Evolutionary conservation across 2,329 filamentous ascomycete genomes (phyloP).

Genomic region (Fusarium nygamai): DNA sequence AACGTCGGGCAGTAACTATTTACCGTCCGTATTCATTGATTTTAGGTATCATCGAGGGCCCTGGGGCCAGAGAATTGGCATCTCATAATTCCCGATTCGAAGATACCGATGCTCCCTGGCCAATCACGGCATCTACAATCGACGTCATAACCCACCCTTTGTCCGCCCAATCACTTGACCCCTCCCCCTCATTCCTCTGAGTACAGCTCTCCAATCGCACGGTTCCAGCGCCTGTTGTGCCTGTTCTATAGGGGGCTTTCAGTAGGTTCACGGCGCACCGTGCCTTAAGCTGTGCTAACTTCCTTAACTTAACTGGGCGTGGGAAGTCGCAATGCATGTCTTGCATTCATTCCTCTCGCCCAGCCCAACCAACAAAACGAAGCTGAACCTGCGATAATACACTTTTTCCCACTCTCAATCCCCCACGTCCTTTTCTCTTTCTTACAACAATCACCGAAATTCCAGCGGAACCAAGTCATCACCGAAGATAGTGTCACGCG

Average conservation of each 20-base stretch:
- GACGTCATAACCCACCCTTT: conserved; percentile 39
- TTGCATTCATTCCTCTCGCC: conserved; percentile 17
- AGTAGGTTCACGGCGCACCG: neutral
- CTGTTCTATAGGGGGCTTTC: neutral
- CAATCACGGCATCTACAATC: conserved; percentile 25
- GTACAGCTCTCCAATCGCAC: neutral
- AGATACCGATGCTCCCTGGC: neutral
- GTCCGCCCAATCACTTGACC: conserved; percentile 30
- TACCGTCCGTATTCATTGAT: neutral
- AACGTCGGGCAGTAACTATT: neutral
- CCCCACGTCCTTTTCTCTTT: neutral
- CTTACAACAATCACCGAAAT: neutral
- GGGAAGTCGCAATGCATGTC: conserved; percentile 20
- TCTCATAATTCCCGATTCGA: conserved; percentile 4
- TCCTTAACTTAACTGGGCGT: neutral
- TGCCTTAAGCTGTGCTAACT: neutral
- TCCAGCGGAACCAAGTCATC: neutral
- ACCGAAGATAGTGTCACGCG: neutral
- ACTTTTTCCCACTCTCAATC: neutral
- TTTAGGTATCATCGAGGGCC: neutral
- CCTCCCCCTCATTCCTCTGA: conserved; percentile 35
- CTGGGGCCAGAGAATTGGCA: neutral
- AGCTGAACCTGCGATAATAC: conserved; percentile 24
- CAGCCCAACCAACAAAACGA: neutral
- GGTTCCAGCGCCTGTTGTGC: conserved; percentile 12